These are phyloP conservation scores for Mycosphaerella sp. DNA, from an alignment of 2,329 filamentous ascomycete genomes.

Conservation along the genomic window DNA sequence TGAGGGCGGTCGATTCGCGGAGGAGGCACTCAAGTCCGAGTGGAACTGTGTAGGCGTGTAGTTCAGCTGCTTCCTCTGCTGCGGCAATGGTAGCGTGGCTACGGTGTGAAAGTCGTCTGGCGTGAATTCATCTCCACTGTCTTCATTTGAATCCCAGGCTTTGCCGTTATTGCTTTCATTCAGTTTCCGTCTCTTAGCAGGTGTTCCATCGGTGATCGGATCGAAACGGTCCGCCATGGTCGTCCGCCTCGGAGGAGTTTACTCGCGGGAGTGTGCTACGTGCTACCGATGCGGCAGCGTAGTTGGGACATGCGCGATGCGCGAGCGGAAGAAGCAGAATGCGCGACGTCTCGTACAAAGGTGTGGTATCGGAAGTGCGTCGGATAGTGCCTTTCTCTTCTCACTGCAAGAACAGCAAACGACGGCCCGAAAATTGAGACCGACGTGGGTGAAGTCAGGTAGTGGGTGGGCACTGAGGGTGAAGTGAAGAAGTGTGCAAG, in stretches of 20 bases:
- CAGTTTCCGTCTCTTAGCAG: conserved; percentile 33
- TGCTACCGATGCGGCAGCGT: conserved; percentile 5
- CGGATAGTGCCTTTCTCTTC: neutral
- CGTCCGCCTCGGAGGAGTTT: conserved; percentile 1
- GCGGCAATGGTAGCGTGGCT: conserved; percentile 31
- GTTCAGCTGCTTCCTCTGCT: conserved; percentile 22
- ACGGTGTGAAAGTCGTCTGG: conserved; percentile 48
- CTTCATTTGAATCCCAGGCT: conserved; percentile 36
- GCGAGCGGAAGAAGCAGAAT: conserved; percentile 4
- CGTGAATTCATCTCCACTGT: conserved; percentile 46
- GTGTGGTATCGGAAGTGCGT: neutral
- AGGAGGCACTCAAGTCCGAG: conserved; percentile 18
- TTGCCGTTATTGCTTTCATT: conserved; percentile 15
- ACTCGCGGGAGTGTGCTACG: conserved; percentile 2
- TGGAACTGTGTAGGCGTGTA: conserved; percentile 22
- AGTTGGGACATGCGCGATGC: conserved; percentile 7
- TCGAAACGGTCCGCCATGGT: conserved; percentile 31
- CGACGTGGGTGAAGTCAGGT: neutral
- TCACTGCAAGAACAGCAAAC: neutral
- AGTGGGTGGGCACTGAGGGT: neutral
- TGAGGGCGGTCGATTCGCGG: conserved; percentile 11
- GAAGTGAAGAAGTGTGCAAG: neutral
- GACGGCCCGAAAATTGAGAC: neutral
- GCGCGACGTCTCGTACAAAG: neutral
- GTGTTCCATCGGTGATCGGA: conserved; percentile 32